Conservation (phyloP, 2,329 filamentous ascomycete genomes). For the Aureobasidium pullulans region DNA sequence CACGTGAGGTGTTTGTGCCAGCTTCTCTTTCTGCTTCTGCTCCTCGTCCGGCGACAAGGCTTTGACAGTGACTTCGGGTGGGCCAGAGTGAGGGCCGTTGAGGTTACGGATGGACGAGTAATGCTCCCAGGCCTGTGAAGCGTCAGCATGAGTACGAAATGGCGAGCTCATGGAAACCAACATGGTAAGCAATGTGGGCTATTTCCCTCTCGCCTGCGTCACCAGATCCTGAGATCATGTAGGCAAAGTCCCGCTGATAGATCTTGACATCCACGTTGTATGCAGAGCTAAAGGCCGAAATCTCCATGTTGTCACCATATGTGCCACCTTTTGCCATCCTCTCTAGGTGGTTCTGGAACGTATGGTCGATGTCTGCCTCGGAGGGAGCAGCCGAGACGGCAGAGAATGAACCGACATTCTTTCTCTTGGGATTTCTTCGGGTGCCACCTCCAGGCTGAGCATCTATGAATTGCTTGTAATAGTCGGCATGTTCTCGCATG, state of each 20-base stretch:
- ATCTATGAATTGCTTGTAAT: slow-evolving; percentile 59
- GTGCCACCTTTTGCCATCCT: slow-evolving; percentile 54
- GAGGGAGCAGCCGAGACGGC: slow-evolving; percentile 43
- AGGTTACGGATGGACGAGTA: slow-evolving; percentile 60
- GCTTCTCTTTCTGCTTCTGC: slow-evolving; percentile 29
- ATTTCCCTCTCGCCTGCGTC: slow-evolving; percentile 24
- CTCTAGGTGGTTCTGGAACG: slow-evolving; percentile 49
- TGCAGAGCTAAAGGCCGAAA: slow-evolving; percentile 57
- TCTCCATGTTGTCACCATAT: slow-evolving; percentile 61
- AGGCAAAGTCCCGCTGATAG: slow-evolving; percentile 48
- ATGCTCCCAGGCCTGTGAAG: slow-evolving; percentile 52
- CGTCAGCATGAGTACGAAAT: slow-evolving; percentile 9
- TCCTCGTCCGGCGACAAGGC: slow-evolving; percentile 35
- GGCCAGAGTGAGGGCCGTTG: slow-evolving; percentile 51
- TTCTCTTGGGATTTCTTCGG: slow-evolving; percentile 52
- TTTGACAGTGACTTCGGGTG: slow-evolving; percentile 39
- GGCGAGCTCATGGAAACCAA: slow-evolving; percentile 33
- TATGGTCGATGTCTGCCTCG: slow-evolving; percentile 44
- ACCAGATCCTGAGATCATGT: slow-evolving; percentile 40
- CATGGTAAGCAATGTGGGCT: slow-evolving; percentile 57
- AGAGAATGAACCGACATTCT: slow-evolving; percentile 43
- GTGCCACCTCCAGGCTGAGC: slow-evolving; percentile 47
- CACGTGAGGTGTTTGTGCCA: slow-evolving; percentile 34
- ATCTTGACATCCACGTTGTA: slow-evolving; percentile 57
- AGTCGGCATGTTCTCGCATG: slow-evolving; percentile 52